Base-by-base conservation (phyloP, 768 basidiomycete species). In the Pholiota molesta region DNA sequence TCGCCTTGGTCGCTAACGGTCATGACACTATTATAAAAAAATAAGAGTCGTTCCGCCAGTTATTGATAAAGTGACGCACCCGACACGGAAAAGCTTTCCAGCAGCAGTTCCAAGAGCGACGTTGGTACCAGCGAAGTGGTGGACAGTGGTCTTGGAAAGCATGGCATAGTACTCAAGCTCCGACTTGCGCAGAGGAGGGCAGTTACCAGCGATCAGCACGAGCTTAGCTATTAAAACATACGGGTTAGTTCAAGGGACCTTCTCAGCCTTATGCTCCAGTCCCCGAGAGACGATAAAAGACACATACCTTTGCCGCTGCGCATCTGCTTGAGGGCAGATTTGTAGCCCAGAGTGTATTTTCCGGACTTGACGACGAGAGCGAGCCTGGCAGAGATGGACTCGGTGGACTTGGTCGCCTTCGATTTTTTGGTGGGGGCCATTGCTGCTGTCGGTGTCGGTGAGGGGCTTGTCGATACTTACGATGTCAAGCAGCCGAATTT, bases 81-180 rank as follows among this genome's bases (percentile, higher is more conserved):
- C 96, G 63, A 99, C 97, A 69, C 96, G 95, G 93, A 98, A 99
- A 68, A 99, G 89, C 81, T 96, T 97, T 76, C 97, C 97, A 62
- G 97, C 96, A 77, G 97, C 97, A 55, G 97, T 99, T 61, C 97
- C 97, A 66, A 99, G 91, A 62, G 97, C 93, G 69, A 99, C 95
- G 75, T 99, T 99, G 66, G 95, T 95, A 66, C 97, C 97, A 66
- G 88, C 84, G 77, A 97, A 99, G 83, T 99, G 96, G 81, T 99
- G 97, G 60, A 99, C 97, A 61, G 92, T 88, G 61, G 97, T 99
- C 85, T 99, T 99, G 69, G 95, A 97, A 75, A 99, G 86, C 96
- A 97, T 97, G 81, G 95, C 97, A 76, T 99, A 99, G 85, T 99
- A 99, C 84, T 99, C 97, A 62, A 99, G 86, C 85, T 99, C 97